Conservation (phyloP, 371 early-diverging fungal genomes). For the Apophysomyces ossiformis region DNA sequence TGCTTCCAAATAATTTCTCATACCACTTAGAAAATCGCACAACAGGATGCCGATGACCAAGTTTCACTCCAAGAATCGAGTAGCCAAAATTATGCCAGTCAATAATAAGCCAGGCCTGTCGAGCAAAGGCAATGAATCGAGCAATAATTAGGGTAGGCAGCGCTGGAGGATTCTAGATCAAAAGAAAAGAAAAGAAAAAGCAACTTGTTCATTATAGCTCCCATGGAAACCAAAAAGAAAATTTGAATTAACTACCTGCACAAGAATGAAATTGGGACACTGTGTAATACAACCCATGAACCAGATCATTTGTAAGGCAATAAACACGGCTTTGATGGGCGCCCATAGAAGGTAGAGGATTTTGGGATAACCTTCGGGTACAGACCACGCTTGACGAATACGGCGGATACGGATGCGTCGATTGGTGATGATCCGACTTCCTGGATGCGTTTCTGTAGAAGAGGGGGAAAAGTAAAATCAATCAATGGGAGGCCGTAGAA, state of each 20-base stretch:
- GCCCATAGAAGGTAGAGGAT: constrained; percentile 61
- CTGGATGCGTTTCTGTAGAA: constrained; percentile 45
- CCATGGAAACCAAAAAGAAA: neutral
- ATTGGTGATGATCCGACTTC: constrained; percentile 36
- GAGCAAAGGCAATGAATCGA: constrained; percentile 64
- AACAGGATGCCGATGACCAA: constrained; percentile 64
- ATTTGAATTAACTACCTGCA: constrained; percentile 68
- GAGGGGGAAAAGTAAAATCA: neutral
- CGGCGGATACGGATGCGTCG: constrained; percentile 51
- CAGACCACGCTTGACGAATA: constrained; percentile 47
- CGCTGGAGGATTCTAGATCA: constrained; percentile 90
- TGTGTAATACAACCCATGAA: constrained; percentile 48
- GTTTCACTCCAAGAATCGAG: constrained; percentile 78
- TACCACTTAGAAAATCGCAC: constrained; percentile 70
- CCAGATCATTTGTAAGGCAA: constrained; percentile 49
- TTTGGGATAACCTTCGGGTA: constrained; percentile 61
- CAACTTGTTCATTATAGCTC: no score
- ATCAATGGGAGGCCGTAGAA: constrained; percentile 4
- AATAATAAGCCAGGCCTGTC: constrained; percentile 75
- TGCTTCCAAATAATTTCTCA: constrained; percentile 73
- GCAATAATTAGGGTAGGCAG: constrained; percentile 89
- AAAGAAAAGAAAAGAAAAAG: neutral
- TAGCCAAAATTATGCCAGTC: constrained; percentile 99
- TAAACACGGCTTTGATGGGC: constrained; percentile 67
- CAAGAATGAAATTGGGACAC: constrained; percentile 71